phyloP scores from a whole-genome alignment of 75 land plant species.

The Cryptomeria japonica region DNA sequence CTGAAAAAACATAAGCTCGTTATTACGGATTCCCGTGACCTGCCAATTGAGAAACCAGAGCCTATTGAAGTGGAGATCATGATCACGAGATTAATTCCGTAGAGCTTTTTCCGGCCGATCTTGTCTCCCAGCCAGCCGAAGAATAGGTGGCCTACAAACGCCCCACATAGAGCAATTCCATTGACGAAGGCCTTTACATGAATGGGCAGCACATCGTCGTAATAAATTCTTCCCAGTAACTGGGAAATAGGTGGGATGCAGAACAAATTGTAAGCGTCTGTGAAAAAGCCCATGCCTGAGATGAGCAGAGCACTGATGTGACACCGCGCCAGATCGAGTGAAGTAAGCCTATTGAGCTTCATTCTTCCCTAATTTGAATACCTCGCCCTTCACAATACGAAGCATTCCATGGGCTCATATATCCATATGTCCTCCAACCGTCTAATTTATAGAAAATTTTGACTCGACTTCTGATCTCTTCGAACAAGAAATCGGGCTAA shows the following conservation, averaged over 20 bases:
- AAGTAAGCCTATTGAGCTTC: not conserved
- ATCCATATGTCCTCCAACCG: no score
- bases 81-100: constrained; percentile 27
- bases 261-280: not conserved
- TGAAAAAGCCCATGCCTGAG: not conserved
- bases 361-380: not conserved
- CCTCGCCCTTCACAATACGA: no score
- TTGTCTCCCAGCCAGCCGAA: constrained; percentile 25
- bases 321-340: not conserved
- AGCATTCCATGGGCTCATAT: no score
- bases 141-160: constrained; percentile 28
- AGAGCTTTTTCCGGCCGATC: constrained; percentile 26
- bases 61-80: constrained; percentile 21
- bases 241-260: not conserved
- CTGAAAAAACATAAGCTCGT: constrained; percentile 24
- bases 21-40: constrained; percentile 7
- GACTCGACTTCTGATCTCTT: no score
- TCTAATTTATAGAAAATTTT: no score
- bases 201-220: constrained; percentile 10
- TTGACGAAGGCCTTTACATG: constrained; percentile 23
- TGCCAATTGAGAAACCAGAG: constrained; percentile 33
- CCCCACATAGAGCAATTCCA: constrained; percentile 22
- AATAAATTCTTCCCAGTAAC: not conserved
- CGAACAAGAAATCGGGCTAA: no score
- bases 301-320: not conserved